Evolutionary conservation across 2,329 filamentous ascomycete species (phyloP), one percentile per base, ranked within the genome.

Genomic region (Colletotrichum chlorophyti): DNA sequence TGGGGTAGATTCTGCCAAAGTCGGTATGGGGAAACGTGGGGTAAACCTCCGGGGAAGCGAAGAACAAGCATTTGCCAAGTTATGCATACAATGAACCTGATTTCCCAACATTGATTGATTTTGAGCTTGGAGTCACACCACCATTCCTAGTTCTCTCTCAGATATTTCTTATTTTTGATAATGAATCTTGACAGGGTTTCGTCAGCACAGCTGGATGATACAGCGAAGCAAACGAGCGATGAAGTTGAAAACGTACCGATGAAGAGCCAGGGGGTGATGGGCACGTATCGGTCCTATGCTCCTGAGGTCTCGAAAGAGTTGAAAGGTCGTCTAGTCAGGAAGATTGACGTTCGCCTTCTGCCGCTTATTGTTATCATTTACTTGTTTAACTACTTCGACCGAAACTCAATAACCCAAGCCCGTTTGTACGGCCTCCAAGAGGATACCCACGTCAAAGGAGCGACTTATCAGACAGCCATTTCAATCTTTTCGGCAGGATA

Each of bases 291-390:
- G 15, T 49, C 34, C n/a, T 40, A 49, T 17, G 35, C 31, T 3
- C 31, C 31, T 12, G 24, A 31, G 10, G 29, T 49, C 15, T 40
- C 46, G 23, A 35, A 19, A 0, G 38, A 43, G n/a, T 23, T 17
- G 50, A 71, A 74, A 52, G 67, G 65, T 46, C 66, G 63, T 15
- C 67, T 74, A 4, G 65, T 73, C 15, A 66, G 71, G 32, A 73
- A 73, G 62, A 73, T 82, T 65, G 71, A 78, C 9, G 62, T 80
- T 19, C 69, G 60, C 31, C 53, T 74, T 11, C 51, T 74, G 12
- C 80, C 80, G 4, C 72, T 69, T 82, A 58, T 91, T 86, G 76
- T 87, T 72, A 31, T 76, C 66, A 51, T 57, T 19, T 52, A 85
- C 62, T 70, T 87, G 0, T 72, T 87, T 41, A 58, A 58, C 48